Base-by-base conservation (phyloP, 495 filamentous ascomycete genomes). In the Gamarada debralockiae region DNA sequence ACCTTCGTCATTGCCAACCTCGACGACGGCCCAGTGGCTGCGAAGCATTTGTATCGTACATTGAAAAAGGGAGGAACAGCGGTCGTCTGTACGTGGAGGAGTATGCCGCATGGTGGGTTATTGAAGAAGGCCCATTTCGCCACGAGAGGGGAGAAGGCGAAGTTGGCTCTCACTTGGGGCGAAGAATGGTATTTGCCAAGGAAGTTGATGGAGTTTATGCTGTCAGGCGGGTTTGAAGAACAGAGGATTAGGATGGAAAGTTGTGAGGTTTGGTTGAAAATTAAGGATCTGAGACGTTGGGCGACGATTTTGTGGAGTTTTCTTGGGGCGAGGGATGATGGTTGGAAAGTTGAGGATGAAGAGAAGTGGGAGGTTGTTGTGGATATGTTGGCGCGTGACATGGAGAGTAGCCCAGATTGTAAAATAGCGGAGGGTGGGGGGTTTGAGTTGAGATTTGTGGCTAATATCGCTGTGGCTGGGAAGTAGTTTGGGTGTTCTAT, bases 361-460 rank as follows among this genome's bases (percentile, higher is more conserved):
- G 64, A 64, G 46, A 58, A 57, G 25, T 66, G 66, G n/a, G 64
- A 67, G 55, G 61, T 56, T 2, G 40, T 64, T 18, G 57, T 53
- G 22, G 18, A 56, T 41, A 52, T 62, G 21, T 56, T 57, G 33
- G 24, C 59, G 48, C 14, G 54, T 34, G 22, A 63, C 39, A 18
- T 47, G 27, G n/a, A 55, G 40, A 18, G 47, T 36, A 10, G 15
- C 50, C 5, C 4, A 34, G 53, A 27, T n/a, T 17, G 25, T 18
- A 31, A 8, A 29, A 50, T 41, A 37, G 10, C 5, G 3, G 29
- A 56, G 9, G 20, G 44, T n/a, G 53, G 53, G n/a, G 37, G 49
- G 48, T 18, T 43, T 7, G 27, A 46, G 18, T 31, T 61, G 2
- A 48, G 46, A 29, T 39, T 54, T 43, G 50, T 55, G 17, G 56